Percentiles rank a stretch among this genome's conserved stretches.
Evolutionary conservation across 2,329 filamentous ascomycete species (phyloP).

Genomic region (Colletotrichum zoysiae): DNA sequence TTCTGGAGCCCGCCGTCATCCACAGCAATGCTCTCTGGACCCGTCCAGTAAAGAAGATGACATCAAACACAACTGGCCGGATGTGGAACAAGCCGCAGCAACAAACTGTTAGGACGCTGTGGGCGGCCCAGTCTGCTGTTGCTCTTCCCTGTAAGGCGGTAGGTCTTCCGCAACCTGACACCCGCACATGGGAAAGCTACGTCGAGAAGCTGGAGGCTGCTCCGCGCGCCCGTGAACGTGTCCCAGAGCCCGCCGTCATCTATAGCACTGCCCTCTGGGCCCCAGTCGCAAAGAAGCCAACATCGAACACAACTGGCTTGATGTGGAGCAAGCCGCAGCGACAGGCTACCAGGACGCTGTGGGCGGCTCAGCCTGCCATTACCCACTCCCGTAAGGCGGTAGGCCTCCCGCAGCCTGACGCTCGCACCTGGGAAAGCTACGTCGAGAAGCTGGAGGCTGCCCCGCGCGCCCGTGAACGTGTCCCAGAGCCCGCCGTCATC

Average conservation of each 20-base stretch:
- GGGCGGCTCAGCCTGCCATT: conserved; percentile 32
- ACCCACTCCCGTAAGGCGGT: conserved; percentile 20
- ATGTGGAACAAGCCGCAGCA: conserved; percentile 39
- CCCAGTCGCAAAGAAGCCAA: conserved; percentile 3
- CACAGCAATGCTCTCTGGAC: conserved; percentile 55
- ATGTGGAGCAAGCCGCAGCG: conserved; percentile 39
- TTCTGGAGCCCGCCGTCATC: conserved; percentile 48
- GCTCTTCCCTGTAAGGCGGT: conserved; percentile 14
- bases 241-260: conserved; percentile 48
- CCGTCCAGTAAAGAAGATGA: conserved; percentile 1
- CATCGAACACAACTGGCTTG: not conserved
- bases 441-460: conserved; percentile 46
- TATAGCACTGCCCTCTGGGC: conserved; percentile 55
- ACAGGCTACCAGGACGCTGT: conserved; percentile 30
- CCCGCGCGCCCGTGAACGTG: conserved; percentile 48
- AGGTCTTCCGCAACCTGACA: conserved; percentile 55
- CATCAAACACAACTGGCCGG: not conserved
- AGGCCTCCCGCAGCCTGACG: conserved; percentile 55
- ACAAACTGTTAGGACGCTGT: conserved; percentile 26
- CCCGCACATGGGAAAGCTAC: conserved; percentile 53
- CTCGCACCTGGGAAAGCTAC: conserved; percentile 53
- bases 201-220: conserved; percentile 46
- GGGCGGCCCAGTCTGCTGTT: conserved; percentile 28
- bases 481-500: conserved; percentile 48
- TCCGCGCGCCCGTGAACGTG: conserved; percentile 48